These are phyloP conservation scores for Polygonum aviculare DNA, from an alignment of 148 eudicot genomes.

Conservation along the genomic window DNA sequence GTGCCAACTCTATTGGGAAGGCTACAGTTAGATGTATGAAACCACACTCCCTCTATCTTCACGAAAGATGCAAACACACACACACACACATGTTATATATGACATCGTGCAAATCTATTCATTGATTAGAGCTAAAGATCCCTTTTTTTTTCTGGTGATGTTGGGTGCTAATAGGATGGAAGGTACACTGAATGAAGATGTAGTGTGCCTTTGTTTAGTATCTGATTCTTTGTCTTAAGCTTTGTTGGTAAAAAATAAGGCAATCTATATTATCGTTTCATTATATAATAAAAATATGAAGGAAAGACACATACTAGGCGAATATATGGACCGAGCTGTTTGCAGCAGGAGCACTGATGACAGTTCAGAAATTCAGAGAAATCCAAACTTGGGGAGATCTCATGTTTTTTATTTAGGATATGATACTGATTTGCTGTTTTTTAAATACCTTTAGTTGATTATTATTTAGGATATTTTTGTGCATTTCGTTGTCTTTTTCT, in stretches of 20 bases:
- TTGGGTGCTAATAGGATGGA: background rate
- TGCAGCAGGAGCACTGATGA: background rate
- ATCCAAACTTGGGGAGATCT: background rate
- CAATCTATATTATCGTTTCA: background rate
- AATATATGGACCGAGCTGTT: background rate
- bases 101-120: background rate
- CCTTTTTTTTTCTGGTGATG: background rate
- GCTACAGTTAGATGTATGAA: slow-evolving; percentile 53
- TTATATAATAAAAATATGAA: background rate
- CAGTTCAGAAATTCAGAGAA: too few species aligned
- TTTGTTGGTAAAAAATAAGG: background rate
- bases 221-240: background rate
- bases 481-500: too few species aligned
- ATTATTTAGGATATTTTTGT: too few species aligned
- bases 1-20: slow-evolving; percentile 72
- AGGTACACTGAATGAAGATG: background rate
- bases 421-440: background rate
- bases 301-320: background rate
- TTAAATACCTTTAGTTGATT: too few species aligned
- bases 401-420: background rate
- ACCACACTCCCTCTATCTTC: background rate
- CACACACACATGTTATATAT: background rate
- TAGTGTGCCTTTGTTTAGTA: background rate
- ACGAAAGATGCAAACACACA: background rate
- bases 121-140: background rate